Conservation (phyloP, 164 flowering plant genomes). For the Brasenia schreberi region DNA sequence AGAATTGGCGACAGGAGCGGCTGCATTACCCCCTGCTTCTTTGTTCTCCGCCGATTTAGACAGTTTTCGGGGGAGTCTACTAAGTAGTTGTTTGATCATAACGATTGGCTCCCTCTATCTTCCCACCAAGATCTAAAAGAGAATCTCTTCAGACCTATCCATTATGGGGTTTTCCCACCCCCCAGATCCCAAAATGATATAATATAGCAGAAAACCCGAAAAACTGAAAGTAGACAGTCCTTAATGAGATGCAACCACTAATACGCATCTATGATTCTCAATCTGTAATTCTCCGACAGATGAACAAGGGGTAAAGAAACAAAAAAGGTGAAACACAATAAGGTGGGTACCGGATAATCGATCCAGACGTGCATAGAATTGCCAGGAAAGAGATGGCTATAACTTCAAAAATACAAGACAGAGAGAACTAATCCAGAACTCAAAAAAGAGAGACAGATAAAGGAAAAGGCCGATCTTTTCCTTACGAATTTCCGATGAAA, state of each 20-base stretch:
- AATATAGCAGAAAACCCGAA: background rate
- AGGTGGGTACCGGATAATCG: background rate
- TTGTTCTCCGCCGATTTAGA: conserved; percentile 34
- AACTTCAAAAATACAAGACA: background rate
- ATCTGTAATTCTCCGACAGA: background rate
- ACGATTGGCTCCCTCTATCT: background rate
- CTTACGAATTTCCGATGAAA: background rate
- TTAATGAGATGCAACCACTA: background rate
- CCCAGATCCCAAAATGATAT: background rate
- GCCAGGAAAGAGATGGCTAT: background rate
- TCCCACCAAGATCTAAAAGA: background rate
- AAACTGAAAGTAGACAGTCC: background rate
- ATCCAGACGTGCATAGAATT: background rate
- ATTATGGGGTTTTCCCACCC: background rate
- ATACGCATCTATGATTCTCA: background rate
- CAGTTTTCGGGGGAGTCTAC: conserved; percentile 46
- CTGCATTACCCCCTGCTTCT: conserved; percentile 13
- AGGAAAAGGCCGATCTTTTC: background rate
- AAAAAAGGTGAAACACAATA: background rate
- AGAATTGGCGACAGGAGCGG: conserved; percentile 14
- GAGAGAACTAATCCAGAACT: background rate
- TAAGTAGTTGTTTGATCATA: conserved; percentile 24
- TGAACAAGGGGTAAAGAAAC: background rate
- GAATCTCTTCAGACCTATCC: background rate
- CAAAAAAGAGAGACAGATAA: background rate